Percentiles rank a stretch among this genome's conserved stretches.
Conservation (phyloP, 2,329 filamentous ascomycete genomes). For the Colletotrichum destructivum region DNA sequence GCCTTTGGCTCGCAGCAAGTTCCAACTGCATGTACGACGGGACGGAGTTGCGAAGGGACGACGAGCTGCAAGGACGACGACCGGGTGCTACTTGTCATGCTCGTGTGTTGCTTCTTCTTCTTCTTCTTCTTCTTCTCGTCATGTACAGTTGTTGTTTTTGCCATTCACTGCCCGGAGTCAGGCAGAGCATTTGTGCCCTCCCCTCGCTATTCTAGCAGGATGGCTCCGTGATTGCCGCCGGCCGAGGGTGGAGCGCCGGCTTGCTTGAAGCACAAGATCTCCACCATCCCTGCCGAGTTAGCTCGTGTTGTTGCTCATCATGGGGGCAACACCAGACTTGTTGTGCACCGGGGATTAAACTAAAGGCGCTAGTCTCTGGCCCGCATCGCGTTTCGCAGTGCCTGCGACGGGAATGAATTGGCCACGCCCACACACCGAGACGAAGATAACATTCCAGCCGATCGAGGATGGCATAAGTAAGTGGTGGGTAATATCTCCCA, state of each 20-base stretch:
- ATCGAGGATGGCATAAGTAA: slow-evolving; percentile 27
- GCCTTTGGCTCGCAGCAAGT: slow-evolving; percentile 30
- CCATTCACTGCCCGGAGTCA: background rate
- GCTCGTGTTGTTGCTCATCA: slow-evolving; percentile 8
- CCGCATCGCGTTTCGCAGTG: slow-evolving; percentile 18
- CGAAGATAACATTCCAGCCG: slow-evolving; percentile 15
- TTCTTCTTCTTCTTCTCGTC: background rate
- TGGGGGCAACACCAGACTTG: slow-evolving; percentile 14
- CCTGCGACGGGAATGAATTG: slow-evolving; percentile 19
- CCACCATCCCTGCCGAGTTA: slow-evolving; percentile 19
- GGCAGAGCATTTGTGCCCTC: background rate
- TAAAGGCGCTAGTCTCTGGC: background rate
- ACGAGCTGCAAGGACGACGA: slow-evolving; percentile 14
- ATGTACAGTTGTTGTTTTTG: background rate
- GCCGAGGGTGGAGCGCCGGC: slow-evolving; percentile 25
- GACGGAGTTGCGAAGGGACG: slow-evolving; percentile 4
- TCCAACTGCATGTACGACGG: slow-evolving; percentile 35
- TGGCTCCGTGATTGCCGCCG: slow-evolving; percentile 17
- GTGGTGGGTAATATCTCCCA: background rate
- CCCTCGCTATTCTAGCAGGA: background rate
- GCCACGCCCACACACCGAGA: slow-evolving; percentile 20
- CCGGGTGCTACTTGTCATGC: background rate
- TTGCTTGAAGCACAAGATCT: slow-evolving; percentile 28
- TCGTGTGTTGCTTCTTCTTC: background rate
- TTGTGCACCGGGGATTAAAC: slow-evolving; percentile 9